phyloP scores from a whole-genome alignment of 2,329 filamentous ascomycete species.

The Elsinoe fawcettii region DNA sequence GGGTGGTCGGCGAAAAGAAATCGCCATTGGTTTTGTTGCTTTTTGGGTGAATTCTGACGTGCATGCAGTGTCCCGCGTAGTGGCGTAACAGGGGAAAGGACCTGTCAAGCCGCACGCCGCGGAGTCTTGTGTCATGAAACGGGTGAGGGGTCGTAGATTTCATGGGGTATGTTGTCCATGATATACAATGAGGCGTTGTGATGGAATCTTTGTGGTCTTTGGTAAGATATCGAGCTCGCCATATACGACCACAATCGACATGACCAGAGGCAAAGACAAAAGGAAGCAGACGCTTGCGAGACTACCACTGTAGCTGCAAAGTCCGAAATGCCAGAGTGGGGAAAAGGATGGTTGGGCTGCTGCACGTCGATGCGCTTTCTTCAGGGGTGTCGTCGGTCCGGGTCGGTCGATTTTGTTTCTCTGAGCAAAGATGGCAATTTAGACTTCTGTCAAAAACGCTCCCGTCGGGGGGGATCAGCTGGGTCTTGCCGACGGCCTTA shows the following conservation, averaged over 20 bases:
- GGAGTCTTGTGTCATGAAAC: background rate
- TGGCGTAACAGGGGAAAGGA: slow-evolving; percentile 6
- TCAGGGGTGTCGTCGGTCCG: slow-evolving; percentile 1
- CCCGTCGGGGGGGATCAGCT: background rate
- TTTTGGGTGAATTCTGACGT: slow-evolving; percentile 10
- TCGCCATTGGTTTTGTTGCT: slow-evolving; percentile 3
- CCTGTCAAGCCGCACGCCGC: background rate
- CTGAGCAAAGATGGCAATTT: background rate
- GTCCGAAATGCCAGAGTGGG: background rate
- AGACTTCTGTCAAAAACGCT: slow-evolving; percentile 14
- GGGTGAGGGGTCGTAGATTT: background rate
- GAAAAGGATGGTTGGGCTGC: slow-evolving; percentile 2
- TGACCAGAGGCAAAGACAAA: background rate
- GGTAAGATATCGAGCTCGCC: background rate
- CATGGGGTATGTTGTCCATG: background rate
- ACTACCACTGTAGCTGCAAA: background rate
- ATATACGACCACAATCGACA: background rate
- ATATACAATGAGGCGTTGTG: background rate
- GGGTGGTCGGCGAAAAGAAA: background rate
- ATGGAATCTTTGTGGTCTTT: background rate
- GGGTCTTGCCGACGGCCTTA: background rate
- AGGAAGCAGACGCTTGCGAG: background rate
- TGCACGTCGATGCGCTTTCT: background rate
- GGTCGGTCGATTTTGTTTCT: background rate
- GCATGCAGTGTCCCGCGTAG: slow-evolving; percentile 1